Conservation (phyloP, 176 grass and related monocot species). For the Cymbopogon citratus region DNA sequence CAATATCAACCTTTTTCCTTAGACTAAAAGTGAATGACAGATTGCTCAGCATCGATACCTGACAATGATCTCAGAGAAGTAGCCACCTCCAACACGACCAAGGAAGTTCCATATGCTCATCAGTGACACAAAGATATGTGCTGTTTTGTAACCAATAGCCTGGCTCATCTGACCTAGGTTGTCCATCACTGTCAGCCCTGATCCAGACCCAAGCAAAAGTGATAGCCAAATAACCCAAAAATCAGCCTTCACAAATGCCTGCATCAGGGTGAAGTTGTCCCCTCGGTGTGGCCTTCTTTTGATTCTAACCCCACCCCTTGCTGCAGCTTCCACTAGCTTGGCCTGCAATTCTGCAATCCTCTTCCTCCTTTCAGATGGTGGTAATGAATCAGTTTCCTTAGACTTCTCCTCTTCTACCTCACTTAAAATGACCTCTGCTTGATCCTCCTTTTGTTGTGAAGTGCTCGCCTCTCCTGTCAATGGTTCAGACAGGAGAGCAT, state of each 20-base stretch:
- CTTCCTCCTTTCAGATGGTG: constrained; percentile 55
- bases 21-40: not conserved
- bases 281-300: constrained; percentile 55
- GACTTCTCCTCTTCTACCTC: constrained; percentile 65
- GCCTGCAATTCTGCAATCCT: constrained; percentile 64
- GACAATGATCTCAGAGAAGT: constrained; percentile 79
- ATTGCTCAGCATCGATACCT: constrained; percentile 36
- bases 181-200: constrained; percentile 77
- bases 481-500: constrained; percentile 38
- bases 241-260: constrained; percentile 76
- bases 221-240: constrained; percentile 86
- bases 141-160: constrained; percentile 49
- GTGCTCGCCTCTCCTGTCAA: constrained; percentile 41
- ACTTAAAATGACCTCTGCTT: constrained; percentile 50
- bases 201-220: constrained; percentile 64
- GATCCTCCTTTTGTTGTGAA: constrained; percentile 33
- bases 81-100: constrained; percentile 71
- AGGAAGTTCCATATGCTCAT: constrained; percentile 91
- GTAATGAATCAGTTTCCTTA: constrained; percentile 41
- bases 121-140: constrained; percentile 69
- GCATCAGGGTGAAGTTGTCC: constrained; percentile 74
- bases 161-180: constrained; percentile 89
- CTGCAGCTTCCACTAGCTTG: constrained; percentile 51
- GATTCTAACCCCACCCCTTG: constrained; percentile 64
- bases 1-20: not conserved